phyloP scores from a whole-genome alignment of 108 stramenopile genomes.

The Fragilaria radians region DNA sequence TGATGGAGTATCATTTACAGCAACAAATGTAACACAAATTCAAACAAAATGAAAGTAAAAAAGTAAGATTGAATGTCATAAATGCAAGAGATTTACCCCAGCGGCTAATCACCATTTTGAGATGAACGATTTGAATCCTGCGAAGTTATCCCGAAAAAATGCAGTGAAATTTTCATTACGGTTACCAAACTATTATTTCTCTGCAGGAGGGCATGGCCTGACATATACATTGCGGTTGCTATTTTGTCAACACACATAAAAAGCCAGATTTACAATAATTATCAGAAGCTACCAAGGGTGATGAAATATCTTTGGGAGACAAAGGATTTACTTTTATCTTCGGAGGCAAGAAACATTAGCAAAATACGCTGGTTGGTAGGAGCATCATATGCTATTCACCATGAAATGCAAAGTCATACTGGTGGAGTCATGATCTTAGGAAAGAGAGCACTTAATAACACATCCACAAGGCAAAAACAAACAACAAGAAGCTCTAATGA shows the following conservation, averaged over 20 bases:
- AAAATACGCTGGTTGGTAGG: slow-evolving; percentile 42
- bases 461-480: no score
- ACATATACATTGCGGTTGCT: slow-evolving; percentile 20
- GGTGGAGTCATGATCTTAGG: no score
- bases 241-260: slow-evolving; percentile 40
- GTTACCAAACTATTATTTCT: slow-evolving; percentile 19
- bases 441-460: no score
- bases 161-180: not conserved
- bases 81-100: slow-evolving; percentile 13
- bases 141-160: not conserved
- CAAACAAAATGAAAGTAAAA: not conserved
- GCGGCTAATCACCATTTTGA: slow-evolving; percentile 28
- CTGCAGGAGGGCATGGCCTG: slow-evolving; percentile 17
- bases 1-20: not conserved
- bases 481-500: no score
- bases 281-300: slow-evolving; percentile 26
- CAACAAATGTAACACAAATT: not conserved
- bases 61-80: slow-evolving; percentile 2
- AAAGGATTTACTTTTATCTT: slow-evolving; percentile 7
- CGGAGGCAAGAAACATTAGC: slow-evolving; percentile 6
- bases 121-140: slow-evolving; percentile 9
- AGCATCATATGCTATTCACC: no score
- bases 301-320: slow-evolving; percentile 35
- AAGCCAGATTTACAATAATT: slow-evolving; percentile 31
- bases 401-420: no score